phyloP scores from a whole-genome alignment of 164 flowering plant genomes.

The grape (Vitis vinifera) region DNA sequence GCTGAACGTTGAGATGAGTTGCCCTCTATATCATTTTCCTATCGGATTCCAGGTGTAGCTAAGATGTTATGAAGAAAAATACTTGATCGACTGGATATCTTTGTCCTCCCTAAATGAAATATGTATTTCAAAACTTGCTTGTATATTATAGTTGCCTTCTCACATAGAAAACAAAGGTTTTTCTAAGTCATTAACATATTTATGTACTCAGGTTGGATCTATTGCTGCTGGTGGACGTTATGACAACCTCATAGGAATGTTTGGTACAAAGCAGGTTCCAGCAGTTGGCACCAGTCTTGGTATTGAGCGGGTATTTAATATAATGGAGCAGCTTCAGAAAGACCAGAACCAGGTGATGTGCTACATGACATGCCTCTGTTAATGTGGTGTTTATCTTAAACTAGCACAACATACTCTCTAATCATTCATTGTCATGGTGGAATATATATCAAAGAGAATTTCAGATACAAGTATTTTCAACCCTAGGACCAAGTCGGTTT shows the following conservation, averaged over 20 bases:
- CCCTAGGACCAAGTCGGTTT: no score
- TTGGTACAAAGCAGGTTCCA: conserved; percentile 82
- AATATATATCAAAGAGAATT: no score
- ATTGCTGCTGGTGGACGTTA: conserved; percentile 99
- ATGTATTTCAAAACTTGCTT: not conserved
- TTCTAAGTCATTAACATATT: not conserved
- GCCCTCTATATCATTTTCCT: not conserved
- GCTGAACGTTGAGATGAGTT: not conserved
- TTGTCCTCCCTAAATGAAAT: not conserved
- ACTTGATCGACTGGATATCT: no score
- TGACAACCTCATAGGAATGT: conserved; percentile 91
- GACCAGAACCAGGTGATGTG: conserved; percentile 56
- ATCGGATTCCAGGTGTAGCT: no score
- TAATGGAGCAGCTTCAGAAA: conserved; percentile 78
- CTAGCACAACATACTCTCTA: no score
- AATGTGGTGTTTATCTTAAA: no score
- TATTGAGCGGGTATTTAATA: conserved; percentile 86
- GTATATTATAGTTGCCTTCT: not conserved
- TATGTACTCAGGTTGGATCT: conserved; percentile 76
- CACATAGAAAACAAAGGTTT: not conserved
- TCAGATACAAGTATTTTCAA: no score
- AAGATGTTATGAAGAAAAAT: no score
- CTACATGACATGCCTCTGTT: not conserved
- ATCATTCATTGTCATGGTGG: no score
- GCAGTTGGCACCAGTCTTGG: conserved; percentile 96